Evolutionary conservation across 1,284 basidiomycete genomes (phyloP), one percentile per base, ranked within the genome.

Genomic region (Pyrrhoderma noxium): DNA sequence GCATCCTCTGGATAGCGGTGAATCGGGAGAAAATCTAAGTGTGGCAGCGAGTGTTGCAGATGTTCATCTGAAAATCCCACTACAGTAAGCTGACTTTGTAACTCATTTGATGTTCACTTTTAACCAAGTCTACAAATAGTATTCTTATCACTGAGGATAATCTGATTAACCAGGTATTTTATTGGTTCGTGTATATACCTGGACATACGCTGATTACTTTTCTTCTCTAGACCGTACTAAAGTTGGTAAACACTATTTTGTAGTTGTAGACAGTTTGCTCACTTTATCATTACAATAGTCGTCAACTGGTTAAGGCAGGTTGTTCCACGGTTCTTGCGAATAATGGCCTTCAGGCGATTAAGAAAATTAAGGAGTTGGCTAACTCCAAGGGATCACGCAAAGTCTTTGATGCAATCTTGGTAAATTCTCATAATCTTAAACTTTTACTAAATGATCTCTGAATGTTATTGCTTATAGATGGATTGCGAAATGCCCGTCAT

Each of bases 401-500:
- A 44, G 51, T 27, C 14, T 63, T 64, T 46, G 61, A 64, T 49
- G 60, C 53, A 21, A 59, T 64, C 36, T 50, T 64, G 53, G 60
- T 61, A 42, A 47, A 56, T 48, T 36, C 8, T 14, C 23, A 50
- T 14, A n/a, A 14, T 22, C 23, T 34, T 11, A 18, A 18, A 46
- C 31, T 31, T 31, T 31, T 31, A 5, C 27, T 31, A 31, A 4
- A 31, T 11, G 18, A 40, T 38, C 22, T 21, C 23, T 50, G 11
- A 21, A 22, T 27, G 38, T 39, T 38, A 45, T 36, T 41, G 16
- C 16, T 48, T 39, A n/a, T 16, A 62, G 60, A 63, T 63, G 61
- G 61, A 64, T 48, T 61, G 61, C 25, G 62, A 64, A 49, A 64
- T 64, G 62, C 61, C 61, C 8, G 61, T 62, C 38, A 62, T 64